Evolutionary conservation across 768 basidiomycete genomes (phyloP).

Genomic region (Pleurotus djamor): DNA sequence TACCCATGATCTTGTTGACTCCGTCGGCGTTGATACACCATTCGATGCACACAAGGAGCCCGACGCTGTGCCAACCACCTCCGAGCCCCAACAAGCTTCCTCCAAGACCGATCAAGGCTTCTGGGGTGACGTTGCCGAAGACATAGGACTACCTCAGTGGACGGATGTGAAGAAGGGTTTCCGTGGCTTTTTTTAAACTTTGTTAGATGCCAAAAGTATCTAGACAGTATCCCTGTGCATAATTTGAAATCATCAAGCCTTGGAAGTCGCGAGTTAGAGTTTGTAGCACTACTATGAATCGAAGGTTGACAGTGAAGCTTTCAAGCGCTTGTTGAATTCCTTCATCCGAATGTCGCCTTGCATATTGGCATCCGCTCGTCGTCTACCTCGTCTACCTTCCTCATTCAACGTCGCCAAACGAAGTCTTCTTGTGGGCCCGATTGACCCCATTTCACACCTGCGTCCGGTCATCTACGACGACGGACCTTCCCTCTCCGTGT

Average conservation of each 20-base stretch:
- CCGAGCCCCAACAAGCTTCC: conserved; percentile 11
- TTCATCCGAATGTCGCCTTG: not conserved
- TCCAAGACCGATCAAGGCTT: conserved; percentile 24
- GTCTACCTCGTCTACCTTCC: not conserved
- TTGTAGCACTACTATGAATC: no score
- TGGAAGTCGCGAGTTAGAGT: no score
- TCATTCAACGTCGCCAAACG: not conserved
- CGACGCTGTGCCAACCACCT: not conserved
- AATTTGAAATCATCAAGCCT: no score
- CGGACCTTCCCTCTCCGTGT: conserved; percentile 32
- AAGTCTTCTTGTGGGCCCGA: conserved; percentile 54
- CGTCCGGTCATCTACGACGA: conserved; percentile 79
- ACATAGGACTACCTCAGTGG: conserved; percentile 35
- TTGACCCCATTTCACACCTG: conserved; percentile 77
- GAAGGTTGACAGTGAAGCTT: no score
- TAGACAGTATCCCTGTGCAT: no score
- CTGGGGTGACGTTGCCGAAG: conserved; percentile 43
- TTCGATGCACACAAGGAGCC: no score
- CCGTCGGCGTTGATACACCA: not conserved
- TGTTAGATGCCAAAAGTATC: no score
- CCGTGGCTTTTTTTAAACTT: not conserved
- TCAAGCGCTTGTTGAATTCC: not conserved
- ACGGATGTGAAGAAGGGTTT: not conserved
- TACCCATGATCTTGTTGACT: conserved; percentile 22
- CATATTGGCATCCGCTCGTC: not conserved